Conservation (phyloP, 2,329 filamentous ascomycete genomes). For the Xylaria sp. region DNA sequence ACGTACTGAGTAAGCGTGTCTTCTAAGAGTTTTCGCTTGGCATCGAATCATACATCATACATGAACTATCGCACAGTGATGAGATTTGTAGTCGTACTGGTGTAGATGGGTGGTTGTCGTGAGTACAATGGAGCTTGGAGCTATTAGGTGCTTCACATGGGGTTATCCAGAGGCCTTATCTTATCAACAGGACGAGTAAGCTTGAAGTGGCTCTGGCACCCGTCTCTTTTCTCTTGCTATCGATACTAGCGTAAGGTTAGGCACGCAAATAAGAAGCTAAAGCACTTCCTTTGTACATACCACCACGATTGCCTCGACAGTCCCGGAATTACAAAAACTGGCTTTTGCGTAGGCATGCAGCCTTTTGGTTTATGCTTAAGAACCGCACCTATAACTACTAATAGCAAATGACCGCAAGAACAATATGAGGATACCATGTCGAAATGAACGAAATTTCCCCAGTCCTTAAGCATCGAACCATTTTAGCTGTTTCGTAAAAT, state of each 20-base stretch:
- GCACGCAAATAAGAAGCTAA: background rate
- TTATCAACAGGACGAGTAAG: conserved; percentile 27
- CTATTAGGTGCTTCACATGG: conserved; percentile 7
- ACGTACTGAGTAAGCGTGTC: conserved; percentile 17
- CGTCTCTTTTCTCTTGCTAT: background rate
- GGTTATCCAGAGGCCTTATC: conserved; percentile 21
- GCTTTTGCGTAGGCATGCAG: background rate
- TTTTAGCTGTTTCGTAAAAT: background rate
- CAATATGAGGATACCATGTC: conserved; percentile 20
- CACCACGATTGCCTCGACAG: conserved; percentile 2
- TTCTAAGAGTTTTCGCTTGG: conserved; percentile 7
- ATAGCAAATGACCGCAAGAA: conserved; percentile 16
- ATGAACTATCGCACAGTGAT: conserved; percentile 30
- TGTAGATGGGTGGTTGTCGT: background rate
- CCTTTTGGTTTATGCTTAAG: conserved; percentile 1
- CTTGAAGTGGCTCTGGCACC: no score
- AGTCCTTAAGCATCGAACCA: background rate
- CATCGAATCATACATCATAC: conserved; percentile 17
- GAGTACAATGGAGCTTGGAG: conserved; percentile 11
- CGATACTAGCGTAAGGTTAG: background rate
- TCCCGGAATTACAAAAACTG: conserved; percentile 9
- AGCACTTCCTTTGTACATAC: background rate
- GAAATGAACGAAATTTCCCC: conserved; percentile 13
- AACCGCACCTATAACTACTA: conserved; percentile 17
- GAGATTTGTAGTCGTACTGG: background rate